phyloP scores from a whole-genome alignment of 129 eudicot genomes.

The Ambrosia trifida region DNA sequence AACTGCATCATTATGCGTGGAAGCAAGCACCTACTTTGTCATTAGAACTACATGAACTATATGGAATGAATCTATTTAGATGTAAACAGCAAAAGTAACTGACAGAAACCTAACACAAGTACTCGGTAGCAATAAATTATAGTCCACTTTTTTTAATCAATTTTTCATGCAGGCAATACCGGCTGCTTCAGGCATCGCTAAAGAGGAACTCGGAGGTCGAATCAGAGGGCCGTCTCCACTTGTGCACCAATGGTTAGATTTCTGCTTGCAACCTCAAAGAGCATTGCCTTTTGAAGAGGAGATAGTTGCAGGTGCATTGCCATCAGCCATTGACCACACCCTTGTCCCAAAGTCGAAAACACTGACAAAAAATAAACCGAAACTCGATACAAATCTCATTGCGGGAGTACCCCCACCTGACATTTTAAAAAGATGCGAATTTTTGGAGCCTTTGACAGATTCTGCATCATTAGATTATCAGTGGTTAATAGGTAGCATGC shows the following conservation, averaged over 20 bases:
- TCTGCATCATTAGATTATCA: constrained; percentile 62
- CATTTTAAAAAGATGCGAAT: constrained; percentile 62
- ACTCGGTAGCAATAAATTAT: too few relatives aligned
- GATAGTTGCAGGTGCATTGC: constrained; percentile 76
- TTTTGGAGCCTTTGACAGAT: constrained; percentile 87
- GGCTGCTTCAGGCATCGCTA: constrained; percentile 44
- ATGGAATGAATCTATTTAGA: background rate
- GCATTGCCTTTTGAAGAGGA: constrained; percentile 73
- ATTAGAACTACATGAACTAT: background rate
- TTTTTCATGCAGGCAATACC: constrained; percentile 69
- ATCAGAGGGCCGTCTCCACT: constrained; percentile 90
- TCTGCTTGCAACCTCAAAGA: constrained; percentile 77
- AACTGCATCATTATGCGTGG: background rate
- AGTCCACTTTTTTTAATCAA: background rate
- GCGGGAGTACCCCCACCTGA: constrained; percentile 78
- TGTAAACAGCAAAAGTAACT: background rate
- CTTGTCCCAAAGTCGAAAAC: constrained; percentile 25
- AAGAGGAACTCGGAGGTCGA: constrained; percentile 70
- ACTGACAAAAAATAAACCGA: constrained; percentile 52
- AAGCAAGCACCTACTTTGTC: background rate
- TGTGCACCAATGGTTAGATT: constrained; percentile 86
- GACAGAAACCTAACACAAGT: too few relatives aligned
- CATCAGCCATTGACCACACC: constrained; percentile 48
- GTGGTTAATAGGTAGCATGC: constrained; percentile 54
- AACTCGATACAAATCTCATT: constrained; percentile 75